phyloP scores from a whole-genome alignment of 768 basidiomycete species.

The Leccinum sublutescens region DNA sequence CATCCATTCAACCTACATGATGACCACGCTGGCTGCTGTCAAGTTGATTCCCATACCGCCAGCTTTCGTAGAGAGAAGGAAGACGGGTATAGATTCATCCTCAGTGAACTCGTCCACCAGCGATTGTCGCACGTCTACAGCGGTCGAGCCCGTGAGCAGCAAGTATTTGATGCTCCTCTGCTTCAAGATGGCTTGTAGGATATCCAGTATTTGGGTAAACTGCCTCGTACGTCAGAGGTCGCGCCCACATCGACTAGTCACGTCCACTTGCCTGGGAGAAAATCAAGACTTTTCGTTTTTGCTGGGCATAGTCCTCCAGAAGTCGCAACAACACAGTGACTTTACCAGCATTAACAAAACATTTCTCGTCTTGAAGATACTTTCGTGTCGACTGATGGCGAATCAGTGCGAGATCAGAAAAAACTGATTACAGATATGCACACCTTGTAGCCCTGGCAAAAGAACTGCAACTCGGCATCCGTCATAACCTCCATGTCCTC shows the following conservation, averaged over 20 bases:
- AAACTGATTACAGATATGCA: background rate
- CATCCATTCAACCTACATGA: conserved; percentile 57
- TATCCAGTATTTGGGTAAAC: conserved; percentile 97
- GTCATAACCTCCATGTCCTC: conserved; percentile 99
- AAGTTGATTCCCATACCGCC: conserved; percentile 97
- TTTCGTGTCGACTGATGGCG: conserved; percentile 60
- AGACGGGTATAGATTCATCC: conserved; percentile 81
- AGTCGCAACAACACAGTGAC: conserved; percentile 70
- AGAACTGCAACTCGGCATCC: conserved; percentile 89
- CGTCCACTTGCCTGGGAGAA: conserved; percentile 79
- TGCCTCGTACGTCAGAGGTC: conserved; percentile 30
- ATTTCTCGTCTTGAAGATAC: conserved; percentile 68
- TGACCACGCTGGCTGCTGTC: conserved; percentile 92
- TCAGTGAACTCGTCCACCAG: conserved; percentile 93
- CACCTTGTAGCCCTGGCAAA: conserved; percentile 86
- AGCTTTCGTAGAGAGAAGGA: conserved; percentile 89
- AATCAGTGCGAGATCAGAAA: conserved; percentile 6
- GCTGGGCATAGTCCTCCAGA: conserved; percentile 60
- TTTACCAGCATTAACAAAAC: conserved; percentile 88
- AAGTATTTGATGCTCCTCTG: conserved; percentile 71
- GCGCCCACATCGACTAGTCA: background rate
- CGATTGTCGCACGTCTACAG: conserved; percentile 90
- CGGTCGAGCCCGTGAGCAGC: conserved; percentile 87
- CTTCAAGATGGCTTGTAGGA: conserved; percentile 80
- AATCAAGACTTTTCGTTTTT: conserved; percentile 81